A percentile compares a stretch with the other conserved stretches of the same genome.
phyloP scores from a whole-genome alignment of 73 alveolate species.

The Stentor roeselii region DNA sequence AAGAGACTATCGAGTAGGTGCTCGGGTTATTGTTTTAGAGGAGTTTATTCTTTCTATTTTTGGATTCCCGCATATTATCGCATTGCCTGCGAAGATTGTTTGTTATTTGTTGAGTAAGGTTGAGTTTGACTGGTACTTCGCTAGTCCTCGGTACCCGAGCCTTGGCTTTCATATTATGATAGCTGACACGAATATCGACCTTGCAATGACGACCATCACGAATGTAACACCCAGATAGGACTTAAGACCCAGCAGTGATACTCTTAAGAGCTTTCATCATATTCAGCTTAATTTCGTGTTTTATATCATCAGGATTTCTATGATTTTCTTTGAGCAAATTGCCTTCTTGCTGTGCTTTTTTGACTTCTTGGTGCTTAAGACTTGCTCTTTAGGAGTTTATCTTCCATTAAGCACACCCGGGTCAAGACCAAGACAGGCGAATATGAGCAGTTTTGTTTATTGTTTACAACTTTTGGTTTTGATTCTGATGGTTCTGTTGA shows the following conservation, averaged over 20 bases:
- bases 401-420: background rate
- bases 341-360: background rate
- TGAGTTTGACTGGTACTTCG: background rate
- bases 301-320: background rate
- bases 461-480: background rate
- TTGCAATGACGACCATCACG: too few species aligned
- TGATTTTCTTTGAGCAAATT: background rate
- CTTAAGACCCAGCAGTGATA: background rate
- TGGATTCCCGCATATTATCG: slow-evolving; percentile 20
- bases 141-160: background rate
- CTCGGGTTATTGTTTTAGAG: slow-evolving; percentile 24
- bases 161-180: background rate
- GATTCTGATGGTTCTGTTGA: background rate
- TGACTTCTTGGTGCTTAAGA: background rate
- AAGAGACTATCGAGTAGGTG: slow-evolving; percentile 27
- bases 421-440: background rate
- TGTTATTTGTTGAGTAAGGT: background rate
- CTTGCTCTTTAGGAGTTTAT: background rate
- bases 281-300: background rate
- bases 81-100: slow-evolving; percentile 16
- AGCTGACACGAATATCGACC: background rate
- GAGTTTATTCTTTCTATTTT: slow-evolving; percentile 30
- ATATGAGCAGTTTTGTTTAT: background rate
- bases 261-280: slow-evolving; percentile 21
- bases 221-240: background rate